Evolutionary conservation across 148 eudicot genomes (phyloP).

Genomic region (Persicaria tinctoria): DNA sequence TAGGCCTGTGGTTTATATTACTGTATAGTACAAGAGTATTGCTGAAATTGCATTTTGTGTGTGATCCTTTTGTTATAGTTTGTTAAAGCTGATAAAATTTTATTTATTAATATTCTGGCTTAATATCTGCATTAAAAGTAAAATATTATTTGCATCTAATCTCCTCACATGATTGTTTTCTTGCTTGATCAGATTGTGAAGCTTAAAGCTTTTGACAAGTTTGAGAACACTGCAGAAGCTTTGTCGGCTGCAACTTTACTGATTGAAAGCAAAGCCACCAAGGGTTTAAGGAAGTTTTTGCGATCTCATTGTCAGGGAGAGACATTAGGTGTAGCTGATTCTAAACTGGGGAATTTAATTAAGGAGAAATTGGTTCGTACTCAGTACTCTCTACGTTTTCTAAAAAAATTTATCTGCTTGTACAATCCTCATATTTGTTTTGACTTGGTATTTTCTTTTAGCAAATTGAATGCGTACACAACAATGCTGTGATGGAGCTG

Average conservation of each 20-base stretch:
- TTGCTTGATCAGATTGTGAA: conserved; percentile 51
- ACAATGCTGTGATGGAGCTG: conserved; percentile 73
- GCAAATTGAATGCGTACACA: conserved; percentile 95
- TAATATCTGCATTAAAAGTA: neutral
- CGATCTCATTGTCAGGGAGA: conserved; percentile 79
- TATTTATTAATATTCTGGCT: neutral
- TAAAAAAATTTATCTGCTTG: neutral
- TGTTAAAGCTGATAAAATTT: neutral
- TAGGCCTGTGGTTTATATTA: neutral
- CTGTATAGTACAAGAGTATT: neutral
- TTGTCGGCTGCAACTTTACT: conserved; percentile 62
- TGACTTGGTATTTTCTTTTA: conserved; percentile 9
- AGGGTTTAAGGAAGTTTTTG: conserved; percentile 79
- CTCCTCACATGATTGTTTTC: neutral
- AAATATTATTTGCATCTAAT: neutral
- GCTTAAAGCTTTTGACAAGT: conserved; percentile 90
- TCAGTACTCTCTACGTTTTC: neutral
- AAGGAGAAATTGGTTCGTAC: conserved; percentile 72
- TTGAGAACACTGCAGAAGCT: conserved; percentile 90
- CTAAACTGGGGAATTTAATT: conserved; percentile 84
- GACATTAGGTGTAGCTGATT: conserved; percentile 83
- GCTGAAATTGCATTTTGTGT: neutral
- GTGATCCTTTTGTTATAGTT: neutral
- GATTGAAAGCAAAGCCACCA: conserved; percentile 85
- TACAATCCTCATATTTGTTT: neutral